Percentiles rank a stretch among this genome's conserved stretches.
Evolutionary conservation across 768 basidiomycete genomes (phyloP).

Genomic region (Podaxis rugospora): DNA sequence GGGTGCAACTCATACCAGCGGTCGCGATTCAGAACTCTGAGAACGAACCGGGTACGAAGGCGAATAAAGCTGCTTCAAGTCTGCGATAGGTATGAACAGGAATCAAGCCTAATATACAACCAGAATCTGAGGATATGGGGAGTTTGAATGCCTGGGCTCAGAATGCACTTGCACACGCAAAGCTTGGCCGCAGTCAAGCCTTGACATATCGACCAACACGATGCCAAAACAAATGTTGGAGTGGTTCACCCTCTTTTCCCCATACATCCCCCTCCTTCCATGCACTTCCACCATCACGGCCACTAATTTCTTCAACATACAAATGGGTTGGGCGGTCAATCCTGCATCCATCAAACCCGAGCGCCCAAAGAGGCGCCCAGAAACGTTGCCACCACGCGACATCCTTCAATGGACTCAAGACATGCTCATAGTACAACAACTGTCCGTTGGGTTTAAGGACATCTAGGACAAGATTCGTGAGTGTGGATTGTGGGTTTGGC

Average conservation of each 20-base stretch:
- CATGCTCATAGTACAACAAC: conserved; percentile 69
- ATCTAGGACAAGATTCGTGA: conserved; percentile 41
- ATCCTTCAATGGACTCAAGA: conserved; percentile 45
- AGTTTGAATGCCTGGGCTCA: no score
- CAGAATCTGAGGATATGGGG: no score
- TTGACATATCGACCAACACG: conserved; percentile 55
- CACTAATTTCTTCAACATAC: conserved; percentile 35
- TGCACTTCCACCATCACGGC: conserved; percentile 27
- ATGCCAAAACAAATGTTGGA: conserved; percentile 61
- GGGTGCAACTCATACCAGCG: no score
- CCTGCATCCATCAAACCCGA: conserved; percentile 58
- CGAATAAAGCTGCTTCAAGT: no score
- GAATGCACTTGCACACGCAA: not conserved
- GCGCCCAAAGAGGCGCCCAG: conserved; percentile 68
- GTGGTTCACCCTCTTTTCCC: conserved; percentile 46
- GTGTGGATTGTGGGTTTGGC: conserved; percentile 46
- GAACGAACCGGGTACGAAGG: no score
- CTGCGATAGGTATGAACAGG: no score
- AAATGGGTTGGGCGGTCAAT: conserved; percentile 54
- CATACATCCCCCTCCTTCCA: conserved; percentile 48
- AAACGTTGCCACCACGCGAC: conserved; percentile 70
- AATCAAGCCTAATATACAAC: no score
- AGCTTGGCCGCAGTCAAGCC: not conserved
- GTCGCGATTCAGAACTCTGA: no score
- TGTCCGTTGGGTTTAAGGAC: conserved; percentile 62